Percentiles rank a stretch among this genome's conserved stretches.
Evolutionary conservation across 164 flowering plant species (phyloP).

Genomic region (Litsea cubeba): DNA sequence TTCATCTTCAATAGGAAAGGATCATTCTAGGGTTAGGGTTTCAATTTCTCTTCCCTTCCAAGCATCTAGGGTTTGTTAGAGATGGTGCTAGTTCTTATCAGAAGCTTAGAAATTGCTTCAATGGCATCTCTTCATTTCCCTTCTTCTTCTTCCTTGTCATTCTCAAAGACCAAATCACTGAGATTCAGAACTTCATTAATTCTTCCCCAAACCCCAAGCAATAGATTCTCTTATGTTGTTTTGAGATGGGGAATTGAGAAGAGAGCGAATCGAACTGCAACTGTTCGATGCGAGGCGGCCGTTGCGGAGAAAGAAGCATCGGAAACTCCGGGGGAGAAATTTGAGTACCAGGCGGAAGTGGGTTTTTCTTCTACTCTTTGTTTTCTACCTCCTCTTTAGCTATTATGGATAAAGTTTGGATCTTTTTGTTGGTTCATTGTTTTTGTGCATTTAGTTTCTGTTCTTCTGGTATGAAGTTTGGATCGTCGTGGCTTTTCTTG

Average conservation of each 20-base stretch:
- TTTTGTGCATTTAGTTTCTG: no score
- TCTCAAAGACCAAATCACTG: slow-evolving; percentile 14
- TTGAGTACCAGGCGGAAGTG: slow-evolving; percentile 97
- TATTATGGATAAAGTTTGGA: background rate
- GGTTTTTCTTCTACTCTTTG: slow-evolving; percentile 14
- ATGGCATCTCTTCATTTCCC: slow-evolving; percentile 46
- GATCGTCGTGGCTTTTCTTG: background rate
- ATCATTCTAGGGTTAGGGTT: background rate
- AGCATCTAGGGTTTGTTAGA: background rate
- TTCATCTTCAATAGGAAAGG: background rate
- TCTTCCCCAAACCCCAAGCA: slow-evolving; percentile 33
- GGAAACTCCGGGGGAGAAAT: slow-evolving; percentile 62
- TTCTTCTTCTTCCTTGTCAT: slow-evolving; percentile 27
- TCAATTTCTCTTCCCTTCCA: no score
- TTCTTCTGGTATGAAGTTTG: background rate
- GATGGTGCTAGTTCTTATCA: slow-evolving; percentile 82
- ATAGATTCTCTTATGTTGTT: slow-evolving; percentile 33
- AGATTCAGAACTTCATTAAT: slow-evolving; percentile 40
- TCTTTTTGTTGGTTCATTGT: background rate
- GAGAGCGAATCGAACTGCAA: slow-evolving; percentile 22
- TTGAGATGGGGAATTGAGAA: slow-evolving; percentile 54
- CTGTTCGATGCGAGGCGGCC: slow-evolving; percentile 71
- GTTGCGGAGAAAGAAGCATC: slow-evolving; percentile 72
- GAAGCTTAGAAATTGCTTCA: slow-evolving; percentile 53
- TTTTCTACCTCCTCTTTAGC: background rate